These are phyloP conservation scores for Globisporangium okanoganense DNA, from an alignment of 352 stramenopile species.

Conservation along the genomic window DNA sequence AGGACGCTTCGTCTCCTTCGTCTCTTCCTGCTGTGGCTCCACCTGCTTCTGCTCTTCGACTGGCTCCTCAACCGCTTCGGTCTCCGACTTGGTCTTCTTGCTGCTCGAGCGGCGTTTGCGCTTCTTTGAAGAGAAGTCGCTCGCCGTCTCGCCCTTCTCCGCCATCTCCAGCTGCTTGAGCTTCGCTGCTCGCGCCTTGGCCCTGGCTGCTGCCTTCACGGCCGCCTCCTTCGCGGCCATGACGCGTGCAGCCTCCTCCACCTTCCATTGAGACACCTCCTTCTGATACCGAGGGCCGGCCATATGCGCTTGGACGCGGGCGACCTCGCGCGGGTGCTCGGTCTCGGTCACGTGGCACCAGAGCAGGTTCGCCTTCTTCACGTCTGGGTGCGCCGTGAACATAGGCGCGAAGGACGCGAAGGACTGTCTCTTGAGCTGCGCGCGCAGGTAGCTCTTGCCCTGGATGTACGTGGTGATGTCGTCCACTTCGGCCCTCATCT, in stretches of 20 bases:
- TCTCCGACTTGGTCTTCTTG: background rate
- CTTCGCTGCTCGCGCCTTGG: slow-evolving; percentile 10
- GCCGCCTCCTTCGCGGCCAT: slow-evolving; percentile 21
- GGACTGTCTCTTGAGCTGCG: slow-evolving; percentile 32
- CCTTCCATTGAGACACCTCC: slow-evolving; percentile 47
- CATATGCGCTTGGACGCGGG: slow-evolving; percentile 56
- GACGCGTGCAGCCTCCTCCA: slow-evolving; percentile 29
- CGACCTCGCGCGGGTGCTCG: slow-evolving; percentile 38
- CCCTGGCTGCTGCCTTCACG: slow-evolving; percentile 1
- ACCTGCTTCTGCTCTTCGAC: background rate
- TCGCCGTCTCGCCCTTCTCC: background rate
- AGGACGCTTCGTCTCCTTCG: slow-evolving; percentile 8
- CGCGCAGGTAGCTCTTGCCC: slow-evolving; percentile 59
- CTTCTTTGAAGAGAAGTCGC: slow-evolving; percentile 6
- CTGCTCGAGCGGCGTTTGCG: slow-evolving; percentile 8
- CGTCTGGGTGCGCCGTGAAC: slow-evolving; percentile 58
- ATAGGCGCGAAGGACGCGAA: slow-evolving; percentile 59
- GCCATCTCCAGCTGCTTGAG: slow-evolving; percentile 9
- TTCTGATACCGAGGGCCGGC: slow-evolving; percentile 47
- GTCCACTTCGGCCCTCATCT: slow-evolving; percentile 57
- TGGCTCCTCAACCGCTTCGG: background rate
- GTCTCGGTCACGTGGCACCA: slow-evolving; percentile 70
- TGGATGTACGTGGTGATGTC: slow-evolving; percentile 47
- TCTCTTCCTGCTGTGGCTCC: background rate
- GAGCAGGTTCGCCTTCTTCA: slow-evolving; percentile 43